A percentile compares a stretch with the other conserved stretches of the same genome.
phyloP scores from a whole-genome alignment of 495 filamentous ascomycete species.

The Poronia punctata region DNA sequence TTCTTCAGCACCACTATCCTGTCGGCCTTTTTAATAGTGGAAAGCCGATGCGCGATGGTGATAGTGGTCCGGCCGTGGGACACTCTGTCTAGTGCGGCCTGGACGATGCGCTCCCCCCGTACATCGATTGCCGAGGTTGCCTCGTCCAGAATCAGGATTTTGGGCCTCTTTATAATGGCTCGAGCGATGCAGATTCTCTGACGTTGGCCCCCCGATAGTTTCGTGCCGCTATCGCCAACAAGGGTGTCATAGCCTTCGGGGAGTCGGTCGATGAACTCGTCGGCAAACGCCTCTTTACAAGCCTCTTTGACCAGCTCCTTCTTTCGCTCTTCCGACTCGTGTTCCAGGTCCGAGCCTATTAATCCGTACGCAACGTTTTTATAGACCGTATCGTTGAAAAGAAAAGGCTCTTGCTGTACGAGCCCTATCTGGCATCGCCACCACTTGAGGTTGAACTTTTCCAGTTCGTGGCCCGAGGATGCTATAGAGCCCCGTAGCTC shows the following conservation, averaged over 20 bases:
- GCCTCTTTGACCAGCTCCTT: conserved; percentile 48
- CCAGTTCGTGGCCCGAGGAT: conserved; percentile 49
- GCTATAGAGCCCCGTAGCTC: conserved; percentile 43
- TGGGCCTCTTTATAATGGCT: conserved; percentile 63
- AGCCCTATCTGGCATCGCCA: conserved; percentile 61
- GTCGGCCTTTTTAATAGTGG: conserved; percentile 66
- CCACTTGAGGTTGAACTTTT: conserved; percentile 54
- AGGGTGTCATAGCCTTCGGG: conserved; percentile 53
- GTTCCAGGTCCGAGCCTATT: conserved; percentile 50
- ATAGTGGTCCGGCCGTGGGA: conserved; percentile 67
- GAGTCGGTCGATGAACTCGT: conserved; percentile 52
- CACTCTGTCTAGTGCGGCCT: conserved; percentile 63
- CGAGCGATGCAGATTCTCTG: conserved; percentile 67
- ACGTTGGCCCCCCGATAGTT: conserved; percentile 51
- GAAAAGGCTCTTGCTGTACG: conserved; percentile 65
- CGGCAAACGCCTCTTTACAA: conserved; percentile 51
- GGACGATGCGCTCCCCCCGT: conserved; percentile 60
- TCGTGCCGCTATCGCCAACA: conserved; percentile 44
- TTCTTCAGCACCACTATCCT: conserved; percentile 59
- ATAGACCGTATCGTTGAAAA: conserved; percentile 67
- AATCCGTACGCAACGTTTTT: conserved; percentile 57
- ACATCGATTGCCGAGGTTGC: conserved; percentile 77
- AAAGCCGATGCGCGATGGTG: conserved; percentile 66
- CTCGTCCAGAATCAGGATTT: conserved; percentile 79
- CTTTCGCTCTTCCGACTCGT: conserved; percentile 45